Base-by-base conservation (phyloP, 108 stramenopile genomes). In the Skeletonema costatum region DNA sequence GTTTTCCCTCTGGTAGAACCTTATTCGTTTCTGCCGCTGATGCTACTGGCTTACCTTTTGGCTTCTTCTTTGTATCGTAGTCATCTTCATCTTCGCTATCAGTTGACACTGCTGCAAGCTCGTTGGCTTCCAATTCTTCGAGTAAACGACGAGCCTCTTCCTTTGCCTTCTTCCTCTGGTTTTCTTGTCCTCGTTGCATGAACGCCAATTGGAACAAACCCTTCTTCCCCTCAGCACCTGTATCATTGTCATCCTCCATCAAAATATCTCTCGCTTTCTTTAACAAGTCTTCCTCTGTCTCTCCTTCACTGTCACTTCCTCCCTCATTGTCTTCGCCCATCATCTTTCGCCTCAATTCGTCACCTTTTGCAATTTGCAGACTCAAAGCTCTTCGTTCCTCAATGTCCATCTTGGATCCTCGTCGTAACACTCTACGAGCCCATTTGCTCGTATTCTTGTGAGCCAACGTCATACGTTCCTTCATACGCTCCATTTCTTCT, bases 391-490 rank as follows among this genome's bases (percentile, higher is more conserved):
- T 83, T 50, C 92, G 82, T 19, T 96, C 96, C 58, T 91, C 96
- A 32, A 86, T 62, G 60, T 93, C 97, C 56, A 92, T 92, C 74
- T 88, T 96, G 62, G 83, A 89, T 35, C 97, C 96, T 33, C 95
- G 82, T 46, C 92, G 80, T 50, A 98, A 75, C 29, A 95, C 88
- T 32, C 90, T 85, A 67, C 93, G 91, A n/a, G 97, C 97, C 99
- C 98, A 99, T 87, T 99, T 98, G 66, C 91, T 89, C 2, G 97
- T 98, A 87, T 98, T 98, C 70, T 97, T 98, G 71, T 99, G 98
- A 48, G 91, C 88, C 66, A 98, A 82, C 39, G 93, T 97, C 97
- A 98, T 98, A 16, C 98, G 86, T 75, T 98, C 98, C 73, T 95
- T 93, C 77, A 97, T 98, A 32, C 98, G 80, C 19, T 96, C 93